These are phyloP conservation scores for Fragaria iinumae DNA, from an alignment of 306 rosid species.

Conservation along the genomic window DNA sequence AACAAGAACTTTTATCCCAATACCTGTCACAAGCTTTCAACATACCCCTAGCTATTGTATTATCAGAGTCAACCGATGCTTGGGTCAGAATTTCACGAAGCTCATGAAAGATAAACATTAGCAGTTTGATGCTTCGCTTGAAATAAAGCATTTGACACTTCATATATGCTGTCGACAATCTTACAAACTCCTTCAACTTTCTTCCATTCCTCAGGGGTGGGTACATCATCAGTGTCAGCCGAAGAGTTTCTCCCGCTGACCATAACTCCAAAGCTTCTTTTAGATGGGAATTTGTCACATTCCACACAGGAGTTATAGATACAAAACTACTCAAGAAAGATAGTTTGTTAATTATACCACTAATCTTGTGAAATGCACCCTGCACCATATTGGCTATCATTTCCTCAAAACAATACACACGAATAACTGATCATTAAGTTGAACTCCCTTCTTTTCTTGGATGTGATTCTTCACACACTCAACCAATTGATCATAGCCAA, in stretches of 20 bases:
- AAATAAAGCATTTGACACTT: constrained; percentile 16
- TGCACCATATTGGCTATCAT: background rate
- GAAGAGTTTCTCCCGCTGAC: constrained; percentile 16
- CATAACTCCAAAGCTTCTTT: constrained; percentile 5
- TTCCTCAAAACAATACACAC: background rate
- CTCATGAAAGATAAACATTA: constrained; percentile 10
- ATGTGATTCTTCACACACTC: background rate
- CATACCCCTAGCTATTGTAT: constrained; percentile 1
- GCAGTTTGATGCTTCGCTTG: constrained; percentile 6
- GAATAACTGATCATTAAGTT: background rate
- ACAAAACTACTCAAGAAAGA: background rate
- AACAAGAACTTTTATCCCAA: constrained; percentile 16
- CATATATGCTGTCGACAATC: constrained; percentile 12
- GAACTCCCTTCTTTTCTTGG: background rate
- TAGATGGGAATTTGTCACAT: background rate
- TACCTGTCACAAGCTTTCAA: constrained; percentile 7
- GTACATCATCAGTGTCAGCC: background rate
- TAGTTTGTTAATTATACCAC: background rate
- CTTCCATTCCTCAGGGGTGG: constrained; percentile 13
- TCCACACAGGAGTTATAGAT: background rate
- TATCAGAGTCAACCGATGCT: background rate
- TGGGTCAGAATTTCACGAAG: background rate
- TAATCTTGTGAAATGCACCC: constrained; percentile 5
- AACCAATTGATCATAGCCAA: background rate
- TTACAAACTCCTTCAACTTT: constrained; percentile 5